These are phyloP conservation scores for Dendrobium catenatum DNA, from an alignment of 106 monocot species.

Conservation along the genomic window DNA sequence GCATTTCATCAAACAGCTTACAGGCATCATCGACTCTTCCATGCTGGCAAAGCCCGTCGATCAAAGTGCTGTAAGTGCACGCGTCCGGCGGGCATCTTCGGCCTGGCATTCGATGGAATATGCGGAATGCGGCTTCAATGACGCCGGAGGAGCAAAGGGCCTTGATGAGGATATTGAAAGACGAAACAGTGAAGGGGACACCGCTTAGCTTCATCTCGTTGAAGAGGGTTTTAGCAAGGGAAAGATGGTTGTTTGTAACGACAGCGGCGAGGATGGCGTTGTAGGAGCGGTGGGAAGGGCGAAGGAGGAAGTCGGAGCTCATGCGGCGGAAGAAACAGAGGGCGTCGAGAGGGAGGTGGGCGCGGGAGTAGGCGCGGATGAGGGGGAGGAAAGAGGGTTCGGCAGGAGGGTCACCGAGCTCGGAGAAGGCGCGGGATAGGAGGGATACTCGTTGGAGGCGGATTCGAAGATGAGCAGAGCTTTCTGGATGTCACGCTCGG, in stretches of 20 bases:
- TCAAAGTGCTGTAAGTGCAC: conserved; percentile 68
- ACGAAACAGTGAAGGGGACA: conserved; percentile 30
- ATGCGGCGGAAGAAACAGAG: conserved; percentile 51
- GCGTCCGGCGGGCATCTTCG: conserved; percentile 35
- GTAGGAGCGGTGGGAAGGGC: conserved; percentile 45
- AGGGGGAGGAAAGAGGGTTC: conserved; percentile 48
- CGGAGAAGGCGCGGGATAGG: conserved; percentile 38
- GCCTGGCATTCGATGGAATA: conserved; percentile 40
- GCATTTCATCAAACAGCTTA: conserved; percentile 64
- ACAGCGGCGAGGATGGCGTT: conserved; percentile 52
- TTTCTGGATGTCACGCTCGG: conserved; percentile 47
- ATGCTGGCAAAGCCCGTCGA: conserved; percentile 55
- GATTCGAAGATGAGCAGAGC: conserved; percentile 79
- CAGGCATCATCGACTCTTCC: conserved; percentile 37
- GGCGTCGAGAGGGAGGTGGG: conserved; percentile 56
- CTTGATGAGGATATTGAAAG: conserved; percentile 73
- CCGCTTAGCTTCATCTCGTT: conserved; percentile 43
- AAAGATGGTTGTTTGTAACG: conserved; percentile 40
- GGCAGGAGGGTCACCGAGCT: conserved; percentile 18
- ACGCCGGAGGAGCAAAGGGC: conserved; percentile 39
- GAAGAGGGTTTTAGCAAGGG: conserved; percentile 43
- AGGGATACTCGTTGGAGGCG: conserved; percentile 58
- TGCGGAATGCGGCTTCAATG: conserved; percentile 32
- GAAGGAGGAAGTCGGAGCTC: conserved; percentile 22
- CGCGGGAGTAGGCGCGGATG: conserved; percentile 57